Conservation (phyloP, 2,329 filamentous ascomycete genomes). For the Dichotomopilus funicola region DNA sequence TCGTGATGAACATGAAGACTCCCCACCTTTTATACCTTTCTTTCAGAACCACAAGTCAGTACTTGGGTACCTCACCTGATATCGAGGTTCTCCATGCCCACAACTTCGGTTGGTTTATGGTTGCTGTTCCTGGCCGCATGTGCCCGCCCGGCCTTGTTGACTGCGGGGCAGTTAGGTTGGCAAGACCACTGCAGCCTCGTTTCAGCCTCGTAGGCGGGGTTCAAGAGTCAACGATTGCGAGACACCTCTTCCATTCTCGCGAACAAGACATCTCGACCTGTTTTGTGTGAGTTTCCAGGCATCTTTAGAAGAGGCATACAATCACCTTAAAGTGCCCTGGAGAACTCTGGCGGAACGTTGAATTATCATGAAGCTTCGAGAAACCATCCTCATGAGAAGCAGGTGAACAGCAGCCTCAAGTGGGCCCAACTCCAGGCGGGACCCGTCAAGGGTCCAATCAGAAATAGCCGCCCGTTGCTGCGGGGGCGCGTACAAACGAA, state of each 20-base stretch:
- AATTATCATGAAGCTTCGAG: slow-evolving; percentile 7
- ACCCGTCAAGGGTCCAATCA: slow-evolving; percentile 20
- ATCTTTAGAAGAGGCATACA: too few relatives aligned
- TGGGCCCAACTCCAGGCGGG: slow-evolving; percentile 13
- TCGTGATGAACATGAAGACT: too few relatives aligned
- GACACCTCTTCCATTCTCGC: slow-evolving; percentile 10
- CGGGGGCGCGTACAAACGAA: slow-evolving; percentile 22
- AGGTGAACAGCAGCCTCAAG: slow-evolving; percentile 18
- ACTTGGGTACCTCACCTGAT: background rate
- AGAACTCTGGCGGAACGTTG: too few relatives aligned
- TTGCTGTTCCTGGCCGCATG: background rate
- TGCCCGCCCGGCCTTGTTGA: slow-evolving; percentile 3
- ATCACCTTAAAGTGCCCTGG: too few relatives aligned
- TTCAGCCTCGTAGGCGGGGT: slow-evolving; percentile 23
- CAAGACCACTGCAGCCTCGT: slow-evolving; percentile 18
- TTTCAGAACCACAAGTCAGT: too few relatives aligned
- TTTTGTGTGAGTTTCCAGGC: too few relatives aligned
- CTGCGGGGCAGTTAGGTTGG: slow-evolving; percentile 10
- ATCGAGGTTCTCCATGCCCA: background rate
- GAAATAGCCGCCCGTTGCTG: slow-evolving; percentile 10
- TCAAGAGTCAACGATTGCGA: slow-evolving; percentile 14
- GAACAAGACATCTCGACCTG: background rate
- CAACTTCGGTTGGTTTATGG: background rate
- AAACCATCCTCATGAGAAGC: background rate
- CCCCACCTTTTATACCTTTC: too few relatives aligned